Conservation (phyloP, 805 yeast species). For the Cyberlindnera lachancei region DNA sequence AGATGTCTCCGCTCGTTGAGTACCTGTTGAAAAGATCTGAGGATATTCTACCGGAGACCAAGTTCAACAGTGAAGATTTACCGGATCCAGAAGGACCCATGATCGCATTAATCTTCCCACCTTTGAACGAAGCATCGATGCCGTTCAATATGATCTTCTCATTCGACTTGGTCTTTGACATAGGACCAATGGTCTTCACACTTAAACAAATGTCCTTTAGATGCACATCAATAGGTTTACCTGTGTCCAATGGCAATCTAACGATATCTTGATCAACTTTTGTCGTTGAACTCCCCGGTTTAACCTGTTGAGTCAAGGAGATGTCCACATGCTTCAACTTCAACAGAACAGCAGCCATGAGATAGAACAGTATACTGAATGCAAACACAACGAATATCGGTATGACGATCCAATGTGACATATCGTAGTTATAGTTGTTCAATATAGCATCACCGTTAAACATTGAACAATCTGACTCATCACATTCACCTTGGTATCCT, state of each 20-base stretch:
- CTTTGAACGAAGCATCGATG: constrained; percentile 18
- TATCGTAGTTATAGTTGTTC: constrained; percentile 49
- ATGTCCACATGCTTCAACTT: constrained; percentile 31
- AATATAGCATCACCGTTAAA: constrained; percentile 51
- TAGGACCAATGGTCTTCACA: constrained; percentile 7
- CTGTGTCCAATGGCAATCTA: background rate
- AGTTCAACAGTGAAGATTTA: constrained; percentile 58
- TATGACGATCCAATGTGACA: constrained; percentile 50
- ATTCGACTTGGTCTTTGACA: constrained; percentile 1
- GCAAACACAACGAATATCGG: constrained; percentile 57
- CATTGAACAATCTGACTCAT: constrained; percentile 34
- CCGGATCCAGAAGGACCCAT: constrained; percentile 85
- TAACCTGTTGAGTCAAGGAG: constrained; percentile 17
- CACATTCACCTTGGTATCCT: constrained; percentile 55
- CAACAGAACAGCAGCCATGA: constrained; percentile 41
- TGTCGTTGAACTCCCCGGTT: constrained; percentile 1
- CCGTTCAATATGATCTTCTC: constrained; percentile 16
- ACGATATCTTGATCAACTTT: constrained; percentile 2
- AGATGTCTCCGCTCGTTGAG: constrained; percentile 34
- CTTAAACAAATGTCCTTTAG: constrained; percentile 11
- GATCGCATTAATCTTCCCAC: constrained; percentile 54
- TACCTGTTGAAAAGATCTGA: constrained; percentile 24
- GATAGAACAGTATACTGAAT: constrained; percentile 49
- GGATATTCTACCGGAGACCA: constrained; percentile 52
- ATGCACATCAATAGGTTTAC: constrained; percentile 11